Percentiles rank a stretch among this genome's conserved stretches.
Conservation (phyloP, 352 stramenopile species). For the Pythium dissotocum region DNA sequence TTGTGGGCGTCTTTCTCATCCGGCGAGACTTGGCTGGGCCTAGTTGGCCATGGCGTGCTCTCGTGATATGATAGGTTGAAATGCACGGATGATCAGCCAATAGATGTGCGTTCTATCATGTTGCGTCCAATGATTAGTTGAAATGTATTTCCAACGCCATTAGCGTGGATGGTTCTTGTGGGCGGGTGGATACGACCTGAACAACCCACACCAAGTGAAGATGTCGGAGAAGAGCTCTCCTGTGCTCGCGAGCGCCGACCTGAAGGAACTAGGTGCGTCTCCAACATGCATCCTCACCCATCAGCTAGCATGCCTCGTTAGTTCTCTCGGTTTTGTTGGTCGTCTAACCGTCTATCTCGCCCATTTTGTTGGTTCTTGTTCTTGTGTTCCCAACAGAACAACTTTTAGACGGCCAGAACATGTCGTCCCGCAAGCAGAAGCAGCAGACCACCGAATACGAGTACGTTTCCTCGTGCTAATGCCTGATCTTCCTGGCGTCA, state of each 20-base stretch:
- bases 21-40: no score
- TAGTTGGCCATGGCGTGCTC: background rate
- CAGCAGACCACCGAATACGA: constrained; percentile 5
- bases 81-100: background rate
- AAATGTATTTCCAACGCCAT: background rate
- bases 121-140: constrained; percentile 1
- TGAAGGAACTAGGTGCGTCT: constrained; percentile 20
- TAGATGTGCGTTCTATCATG: background rate
- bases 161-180: constrained; percentile 25
- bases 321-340: background rate
- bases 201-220: background rate
- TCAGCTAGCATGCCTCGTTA: background rate
- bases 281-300: background rate
- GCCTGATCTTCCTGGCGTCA: background rate
- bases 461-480: background rate
- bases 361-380: background rate
- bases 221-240: constrained; percentile 23
- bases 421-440: constrained; percentile 1
- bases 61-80: background rate
- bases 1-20: background rate
- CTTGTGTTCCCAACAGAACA: background rate
- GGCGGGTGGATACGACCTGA: background rate
- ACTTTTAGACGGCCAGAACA: constrained; percentile 9
- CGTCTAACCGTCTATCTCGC: background rate
- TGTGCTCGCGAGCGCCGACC: constrained; percentile 20